Evolutionary conservation across 2,329 filamentous ascomycete genomes (phyloP), one percentile per base, ranked within the genome.

Genomic region (Aspergillus brasiliensis): DNA sequence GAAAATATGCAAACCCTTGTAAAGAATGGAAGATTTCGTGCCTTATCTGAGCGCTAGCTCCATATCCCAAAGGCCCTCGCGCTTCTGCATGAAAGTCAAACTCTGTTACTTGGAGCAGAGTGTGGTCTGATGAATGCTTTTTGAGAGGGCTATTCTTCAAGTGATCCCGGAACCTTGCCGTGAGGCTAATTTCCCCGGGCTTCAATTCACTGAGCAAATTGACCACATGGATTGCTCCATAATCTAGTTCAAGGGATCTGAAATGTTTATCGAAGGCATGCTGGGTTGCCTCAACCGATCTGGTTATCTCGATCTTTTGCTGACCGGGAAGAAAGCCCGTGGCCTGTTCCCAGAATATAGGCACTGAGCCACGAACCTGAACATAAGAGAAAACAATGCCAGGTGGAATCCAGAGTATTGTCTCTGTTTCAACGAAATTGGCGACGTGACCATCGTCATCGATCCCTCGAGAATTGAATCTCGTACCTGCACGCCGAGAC

Each of bases 381-480:
- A 89, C 91, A 75, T 97, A 99, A 0, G 95, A 98, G 73, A 98
- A 98, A 57, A 92, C 87, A 6, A 92, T 86, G 0, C 82, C 82
- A 0, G 87, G 86, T 0, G 91, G 90, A 67, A 89, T 89, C 89
- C 91, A 97, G 71, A 96, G 93, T 42, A 94, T 87, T 0, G 92
- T 96, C 77, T 99, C 95, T 0, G 92, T 95, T 77, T 99, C 95
- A n/a, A 98, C 95, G 76, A 97, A 99, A 75, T 99, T 99, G 62
- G 95, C 93, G 27, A 98, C 95, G 69, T 98, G 92, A 13, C 95
- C 95, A 71, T 98, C 92, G 73, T 99, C 95, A 71, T 99, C 95
- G 65, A 99, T 97, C 40, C 95, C 95, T 67, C 95, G 86, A n/a
- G 94, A 90, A 75, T 98, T 98, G 82, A 98, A 99, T 42, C 95